Percentiles rank a stretch among this genome's conserved stretches.
Conservation (phyloP, 2,329 filamentous ascomycete species). For the Monosporascus sp. region DNA sequence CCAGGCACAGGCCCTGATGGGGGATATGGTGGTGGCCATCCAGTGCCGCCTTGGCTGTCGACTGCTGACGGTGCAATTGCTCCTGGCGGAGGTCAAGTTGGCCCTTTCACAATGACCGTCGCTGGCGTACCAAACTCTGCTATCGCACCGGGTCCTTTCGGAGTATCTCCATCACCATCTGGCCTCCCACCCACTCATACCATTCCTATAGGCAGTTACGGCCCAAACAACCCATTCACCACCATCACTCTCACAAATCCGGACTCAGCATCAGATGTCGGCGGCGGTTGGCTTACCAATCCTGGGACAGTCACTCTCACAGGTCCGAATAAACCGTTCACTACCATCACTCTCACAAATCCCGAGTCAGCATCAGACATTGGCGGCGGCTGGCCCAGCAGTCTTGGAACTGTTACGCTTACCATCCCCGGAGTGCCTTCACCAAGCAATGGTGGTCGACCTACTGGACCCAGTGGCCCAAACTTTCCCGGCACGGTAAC, state of each 20-base stretch:
- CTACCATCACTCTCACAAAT: no score
- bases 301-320: no score
- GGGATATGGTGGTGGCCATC: neutral
- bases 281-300: no score
- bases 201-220: slow-evolving; percentile 9
- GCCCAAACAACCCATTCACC: slow-evolving; percentile 12
- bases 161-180: slow-evolving; percentile 11
- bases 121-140: slow-evolving; percentile 8
- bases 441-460: no score
- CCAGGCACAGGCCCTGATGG: neutral
- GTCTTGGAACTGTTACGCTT: no score
- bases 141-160: slow-evolving; percentile 7
- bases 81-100: slow-evolving; percentile 8
- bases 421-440: no score
- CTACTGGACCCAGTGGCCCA: neutral
- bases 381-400: no score
- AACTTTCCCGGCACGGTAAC: neutral
- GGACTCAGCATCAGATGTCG: no score
- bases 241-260: slow-evolving; percentile 14
- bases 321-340: no score
- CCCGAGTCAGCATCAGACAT: no score
- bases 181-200: slow-evolving; percentile 12
- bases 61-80: slow-evolving; percentile 4
- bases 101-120: neutral
- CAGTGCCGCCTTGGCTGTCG: neutral